phyloP scores from a whole-genome alignment of 768 basidiomycete genomes.

The Porphyrellus cyaneotinctus region DNA sequence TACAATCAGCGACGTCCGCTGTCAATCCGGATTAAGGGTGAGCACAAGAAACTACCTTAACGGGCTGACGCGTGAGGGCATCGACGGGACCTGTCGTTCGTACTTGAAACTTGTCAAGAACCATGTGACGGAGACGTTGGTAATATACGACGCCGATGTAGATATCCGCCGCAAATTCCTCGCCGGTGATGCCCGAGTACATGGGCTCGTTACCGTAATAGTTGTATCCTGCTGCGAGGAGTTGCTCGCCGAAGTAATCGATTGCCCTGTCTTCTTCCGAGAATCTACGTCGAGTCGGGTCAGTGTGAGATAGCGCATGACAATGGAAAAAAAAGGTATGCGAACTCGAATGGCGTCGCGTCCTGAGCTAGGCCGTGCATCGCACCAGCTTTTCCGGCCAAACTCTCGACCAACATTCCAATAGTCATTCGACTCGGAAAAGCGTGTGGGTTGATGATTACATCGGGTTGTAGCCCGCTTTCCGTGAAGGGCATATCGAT shows the following conservation, averaged over 20 bases:
- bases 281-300: conserved; percentile 51
- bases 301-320: conserved; percentile 5
- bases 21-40: conserved; percentile 2
- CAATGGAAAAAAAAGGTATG: conserved; percentile 9
- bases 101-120: conserved; percentile 99
- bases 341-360: conserved; percentile 96
- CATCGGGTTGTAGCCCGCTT: conserved; percentile 97
- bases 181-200: conserved; percentile 99
- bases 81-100: conserved; percentile 98
- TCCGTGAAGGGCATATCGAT: conserved; percentile 99
- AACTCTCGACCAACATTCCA: conserved; percentile 98
- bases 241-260: conserved; percentile 95
- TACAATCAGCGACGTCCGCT: neutral
- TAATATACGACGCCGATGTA: conserved; percentile 99
- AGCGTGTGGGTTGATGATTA: conserved; percentile 99
- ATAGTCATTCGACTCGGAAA: conserved; percentile 99
- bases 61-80: conserved; percentile 91
- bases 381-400: conserved; percentile 98
- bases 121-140: conserved; percentile 98
- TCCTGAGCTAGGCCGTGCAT: conserved; percentile 99
- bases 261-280: conserved; percentile 96
- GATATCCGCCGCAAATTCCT: conserved; percentile 98
- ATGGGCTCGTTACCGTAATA: conserved; percentile 99
- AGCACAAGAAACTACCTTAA: conserved; percentile 63
- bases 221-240: conserved; percentile 92